Base-by-base conservation (phyloP, 2,329 filamentous ascomycete genomes). In the Fusarium robinianum region DNA sequence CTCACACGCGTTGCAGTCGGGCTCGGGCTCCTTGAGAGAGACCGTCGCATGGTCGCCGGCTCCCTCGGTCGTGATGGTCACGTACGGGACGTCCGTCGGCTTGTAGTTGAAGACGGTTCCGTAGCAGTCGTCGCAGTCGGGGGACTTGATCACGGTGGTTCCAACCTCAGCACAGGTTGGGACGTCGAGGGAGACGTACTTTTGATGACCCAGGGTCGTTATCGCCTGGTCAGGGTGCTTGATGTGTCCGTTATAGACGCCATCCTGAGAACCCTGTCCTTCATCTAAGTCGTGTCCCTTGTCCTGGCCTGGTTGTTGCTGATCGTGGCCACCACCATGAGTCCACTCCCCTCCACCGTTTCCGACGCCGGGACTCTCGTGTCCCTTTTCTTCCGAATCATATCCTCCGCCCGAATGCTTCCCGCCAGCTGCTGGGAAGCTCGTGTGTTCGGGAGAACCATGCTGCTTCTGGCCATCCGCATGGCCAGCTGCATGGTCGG, bases 21-120 rank as follows among this genome's bases (percentile, higher is more conserved):
- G 49, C 14, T 48, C 18, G 8, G 58, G 57, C 2, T 36, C 39
- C 15, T 58, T 41, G 5, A 51, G 58, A 9, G 53, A 54, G 26
- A 63, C 49, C 16, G 57, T 62, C 1, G 57, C 50, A 2, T 24
- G 29, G 8, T 42, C 26, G 4, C 38, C 39, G 11, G 40, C 23
- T 10, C 42, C 43, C 19, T 42, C 35, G 5, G 54, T 55, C 1
- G 54, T 64, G 12, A 55, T n/a, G 9, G 60, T 63, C 10, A 54
- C 54, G 29, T 49, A 62, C 5, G 51, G 48, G 6, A 52, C 45
- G 10, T 56, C 44, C 7, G 60, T 63, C 8, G 59, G 51, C 30
- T 64, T 39, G 25, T 57, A 63, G 45, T 46, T 31, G 31, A 57
- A 56, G 34, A 64, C 51, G 16, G 60, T 64, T 19, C 58, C 57